Evolutionary conservation across 306 rosid genomes (phyloP).

Genomic region (cucumber (Cucumis sativus)): Cucumber_9930_V3 NC_026657.2:34857001-34857500

Average conservation of each 20-base stretch:
- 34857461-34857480: background rate
- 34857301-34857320: background rate
- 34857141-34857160: conserved; percentile 98
- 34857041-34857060: conserved; percentile 89
- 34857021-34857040: conserved; percentile 44
- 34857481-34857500: background rate
- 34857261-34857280: background rate
- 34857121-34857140: conserved; percentile 85
- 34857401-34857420: background rate
- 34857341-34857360: background rate
- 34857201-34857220: conserved; percentile 4
- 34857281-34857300: background rate
- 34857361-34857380: too few relatives aligned
- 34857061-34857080: conserved; percentile 82
- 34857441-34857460: background rate
- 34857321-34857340: too few relatives aligned
- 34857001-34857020: background rate
- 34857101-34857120: conserved; percentile 94
- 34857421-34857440: background rate
- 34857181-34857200: conserved; percentile 61
- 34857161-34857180: conserved; percentile 63
- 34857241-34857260: background rate
- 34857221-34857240: conserved; percentile 3
- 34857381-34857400: background rate
- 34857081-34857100: conserved; percentile 62